Percentiles rank a stretch among this genome's conserved stretches.
Evolutionary conservation across 2,329 filamentous ascomycete species (phyloP).

Genomic region (Pyricularia sp.): DNA sequence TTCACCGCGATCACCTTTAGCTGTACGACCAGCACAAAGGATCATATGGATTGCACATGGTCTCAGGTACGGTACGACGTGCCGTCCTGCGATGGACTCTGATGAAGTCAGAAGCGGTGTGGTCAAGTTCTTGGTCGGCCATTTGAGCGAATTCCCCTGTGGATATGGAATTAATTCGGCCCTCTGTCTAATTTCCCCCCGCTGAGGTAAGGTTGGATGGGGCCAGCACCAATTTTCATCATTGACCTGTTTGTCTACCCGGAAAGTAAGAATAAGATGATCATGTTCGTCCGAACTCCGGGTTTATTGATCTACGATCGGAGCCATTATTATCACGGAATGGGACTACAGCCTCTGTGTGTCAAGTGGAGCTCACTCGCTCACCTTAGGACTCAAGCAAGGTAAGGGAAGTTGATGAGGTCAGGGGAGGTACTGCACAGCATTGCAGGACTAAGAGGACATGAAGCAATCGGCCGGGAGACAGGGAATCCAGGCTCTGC

Average conservation of each 20-base stretch:
- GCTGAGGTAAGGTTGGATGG: not conserved
- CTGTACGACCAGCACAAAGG: not conserved
- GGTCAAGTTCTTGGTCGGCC: not conserved
- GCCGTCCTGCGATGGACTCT: no score
- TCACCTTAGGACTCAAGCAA: no score
- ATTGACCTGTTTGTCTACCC: not conserved
- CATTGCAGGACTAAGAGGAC: no score
- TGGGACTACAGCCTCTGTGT: not conserved
- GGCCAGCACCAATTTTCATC: not conserved
- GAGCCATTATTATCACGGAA: not conserved
- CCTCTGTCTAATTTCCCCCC: not conserved
- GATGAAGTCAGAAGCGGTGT: not conserved
- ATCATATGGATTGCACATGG: not conserved
- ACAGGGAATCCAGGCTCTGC: not conserved
- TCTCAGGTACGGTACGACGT: not conserved
- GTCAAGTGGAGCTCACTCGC: no score
- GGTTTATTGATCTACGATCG: not conserved
- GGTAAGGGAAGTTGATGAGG: no score
- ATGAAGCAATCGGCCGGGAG: not conserved
- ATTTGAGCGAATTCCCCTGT: not conserved
- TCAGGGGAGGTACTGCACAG: no score
- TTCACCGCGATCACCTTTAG: not conserved
- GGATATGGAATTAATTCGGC: not conserved
- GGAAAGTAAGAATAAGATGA: not conserved
- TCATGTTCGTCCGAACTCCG: not conserved